These are phyloP conservation scores for Aspergillus panamensis DNA, from an alignment of 495 filamentous ascomycete species.

Conservation along the genomic window DNA sequence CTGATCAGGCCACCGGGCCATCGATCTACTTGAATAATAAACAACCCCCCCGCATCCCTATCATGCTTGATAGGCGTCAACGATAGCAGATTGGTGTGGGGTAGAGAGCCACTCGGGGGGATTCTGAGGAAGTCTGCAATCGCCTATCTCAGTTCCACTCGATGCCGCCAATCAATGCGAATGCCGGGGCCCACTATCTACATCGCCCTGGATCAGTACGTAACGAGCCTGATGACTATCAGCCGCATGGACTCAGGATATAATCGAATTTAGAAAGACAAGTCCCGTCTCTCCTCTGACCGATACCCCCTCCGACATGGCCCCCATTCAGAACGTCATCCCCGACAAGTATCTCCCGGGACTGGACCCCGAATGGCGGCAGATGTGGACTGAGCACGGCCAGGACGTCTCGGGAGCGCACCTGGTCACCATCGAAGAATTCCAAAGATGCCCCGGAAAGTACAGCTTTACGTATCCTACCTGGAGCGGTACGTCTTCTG, in stretches of 20 bases:
- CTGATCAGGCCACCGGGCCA: background rate
- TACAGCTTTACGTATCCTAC: constrained; percentile 34
- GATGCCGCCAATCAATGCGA: constrained; percentile 8
- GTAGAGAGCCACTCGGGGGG: background rate
- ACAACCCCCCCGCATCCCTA: too few species aligned
- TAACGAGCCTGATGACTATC: too few species aligned
- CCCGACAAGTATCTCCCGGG: constrained; percentile 17
- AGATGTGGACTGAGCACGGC: constrained; percentile 20
- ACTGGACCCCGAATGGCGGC: constrained; percentile 21
- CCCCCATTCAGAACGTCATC: background rate
- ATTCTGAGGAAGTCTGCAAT: background rate
- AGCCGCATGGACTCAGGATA: too few species aligned
- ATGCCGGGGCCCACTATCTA: too few species aligned
- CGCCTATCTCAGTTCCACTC: background rate
- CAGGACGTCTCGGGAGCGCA: constrained; percentile 20
- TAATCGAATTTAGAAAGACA: background rate
- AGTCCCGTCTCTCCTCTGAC: background rate
- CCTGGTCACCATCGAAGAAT: constrained; percentile 30
- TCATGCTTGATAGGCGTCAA: too few species aligned
- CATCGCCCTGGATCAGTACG: too few species aligned
- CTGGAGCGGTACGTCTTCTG: constrained; percentile 25
- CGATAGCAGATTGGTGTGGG: background rate
- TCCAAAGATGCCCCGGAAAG: constrained; percentile 33
- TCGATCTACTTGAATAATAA: too few species aligned
- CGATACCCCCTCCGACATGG: too few species aligned